Conservation (phyloP, 176 grass and related monocot genomes). For the Panicum miliaceum region DNA sequence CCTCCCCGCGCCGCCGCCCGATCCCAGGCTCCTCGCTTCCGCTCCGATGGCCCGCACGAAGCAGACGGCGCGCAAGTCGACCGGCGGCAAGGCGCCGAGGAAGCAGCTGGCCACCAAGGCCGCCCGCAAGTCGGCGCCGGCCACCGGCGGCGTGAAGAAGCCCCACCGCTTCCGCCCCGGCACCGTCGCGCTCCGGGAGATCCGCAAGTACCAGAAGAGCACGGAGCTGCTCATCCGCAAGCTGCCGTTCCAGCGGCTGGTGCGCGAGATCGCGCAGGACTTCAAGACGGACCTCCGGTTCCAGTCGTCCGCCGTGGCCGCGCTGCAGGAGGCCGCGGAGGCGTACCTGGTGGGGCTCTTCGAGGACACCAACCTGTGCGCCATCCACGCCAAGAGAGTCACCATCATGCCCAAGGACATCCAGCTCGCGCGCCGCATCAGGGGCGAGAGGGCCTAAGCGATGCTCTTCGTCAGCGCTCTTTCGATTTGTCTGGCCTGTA, state of each 20-base stretch:
- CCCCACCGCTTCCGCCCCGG: slow-evolving; percentile 75
- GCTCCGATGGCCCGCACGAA: slow-evolving; percentile 72
- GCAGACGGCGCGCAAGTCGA: slow-evolving; percentile 87
- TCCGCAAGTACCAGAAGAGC: slow-evolving; percentile 97
- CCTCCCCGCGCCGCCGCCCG: not conserved
- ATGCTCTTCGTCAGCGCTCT: not conserved
- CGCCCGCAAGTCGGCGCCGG: slow-evolving; percentile 81
- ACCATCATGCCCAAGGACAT: slow-evolving; percentile 99
- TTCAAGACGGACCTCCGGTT: slow-evolving; percentile 94
- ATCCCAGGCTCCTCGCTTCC: not conserved
- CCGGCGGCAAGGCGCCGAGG: slow-evolving; percentile 76
- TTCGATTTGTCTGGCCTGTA: not conserved
- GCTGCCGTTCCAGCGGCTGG: slow-evolving; percentile 77
- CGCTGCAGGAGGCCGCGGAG: slow-evolving; percentile 85
- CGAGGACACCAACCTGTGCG: slow-evolving; percentile 95
- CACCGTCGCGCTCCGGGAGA: slow-evolving; percentile 76
- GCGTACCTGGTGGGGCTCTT: slow-evolving; percentile 86
- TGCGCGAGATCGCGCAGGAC: slow-evolving; percentile 85
- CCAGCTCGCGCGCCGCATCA: slow-evolving; percentile 82
- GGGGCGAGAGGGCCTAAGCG: slow-evolving; percentile 76
- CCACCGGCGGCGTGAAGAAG: slow-evolving; percentile 93
- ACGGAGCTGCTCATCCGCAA: slow-evolving; percentile 93
- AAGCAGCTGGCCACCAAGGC: slow-evolving; percentile 96
- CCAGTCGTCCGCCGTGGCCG: slow-evolving; percentile 64
- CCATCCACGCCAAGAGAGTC: slow-evolving; percentile 88